Evolutionary conservation across 805 yeast genomes (phyloP).

Genomic region (Lachancea quebecensis): DNA sequence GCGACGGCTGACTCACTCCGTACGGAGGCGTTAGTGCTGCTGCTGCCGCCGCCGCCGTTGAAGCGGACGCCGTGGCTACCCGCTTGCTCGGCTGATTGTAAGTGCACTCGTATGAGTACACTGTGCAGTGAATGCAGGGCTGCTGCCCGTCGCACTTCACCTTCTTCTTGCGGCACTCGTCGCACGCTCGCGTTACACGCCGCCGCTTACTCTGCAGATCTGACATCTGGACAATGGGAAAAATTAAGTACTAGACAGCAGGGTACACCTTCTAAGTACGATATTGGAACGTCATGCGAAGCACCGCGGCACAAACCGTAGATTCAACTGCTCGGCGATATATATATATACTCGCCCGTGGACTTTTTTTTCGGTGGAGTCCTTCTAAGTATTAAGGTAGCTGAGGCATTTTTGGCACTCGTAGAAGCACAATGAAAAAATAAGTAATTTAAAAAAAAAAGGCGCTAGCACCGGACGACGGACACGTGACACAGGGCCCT

Average conservation of each 20-base stretch:
- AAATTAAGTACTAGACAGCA: neutral
- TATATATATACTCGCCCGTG: too few relatives aligned
- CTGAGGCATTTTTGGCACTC: neutral
- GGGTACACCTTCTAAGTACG: too few relatives aligned
- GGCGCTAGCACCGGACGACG: too few relatives aligned
- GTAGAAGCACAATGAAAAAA: too few relatives aligned
- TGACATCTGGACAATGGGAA: neutral
- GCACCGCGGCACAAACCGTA: too few relatives aligned
- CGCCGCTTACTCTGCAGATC: constrained; percentile 28
- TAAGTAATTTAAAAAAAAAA: too few relatives aligned
- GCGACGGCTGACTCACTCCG: neutral
- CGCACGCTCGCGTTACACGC: constrained; percentile 42
- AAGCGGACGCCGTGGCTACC: constrained; percentile 2
- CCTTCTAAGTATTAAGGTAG: neutral
- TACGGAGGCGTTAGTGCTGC: neutral
- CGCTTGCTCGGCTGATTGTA: constrained; percentile 65
- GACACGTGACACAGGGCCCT: too few relatives aligned
- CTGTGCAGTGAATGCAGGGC: constrained; percentile 84
- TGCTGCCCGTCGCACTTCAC: constrained; percentile 81
- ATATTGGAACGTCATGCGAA: too few relatives aligned
- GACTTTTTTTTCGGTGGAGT: neutral
- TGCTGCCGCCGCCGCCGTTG: neutral
- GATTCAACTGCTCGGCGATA: too few relatives aligned
- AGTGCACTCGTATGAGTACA: constrained; percentile 76
- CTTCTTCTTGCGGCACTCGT: constrained; percentile 55